Evolutionary conservation across 2,329 filamentous ascomycete genomes (phyloP).

Genomic region (Hirsutella rhossiliensis): DNA sequence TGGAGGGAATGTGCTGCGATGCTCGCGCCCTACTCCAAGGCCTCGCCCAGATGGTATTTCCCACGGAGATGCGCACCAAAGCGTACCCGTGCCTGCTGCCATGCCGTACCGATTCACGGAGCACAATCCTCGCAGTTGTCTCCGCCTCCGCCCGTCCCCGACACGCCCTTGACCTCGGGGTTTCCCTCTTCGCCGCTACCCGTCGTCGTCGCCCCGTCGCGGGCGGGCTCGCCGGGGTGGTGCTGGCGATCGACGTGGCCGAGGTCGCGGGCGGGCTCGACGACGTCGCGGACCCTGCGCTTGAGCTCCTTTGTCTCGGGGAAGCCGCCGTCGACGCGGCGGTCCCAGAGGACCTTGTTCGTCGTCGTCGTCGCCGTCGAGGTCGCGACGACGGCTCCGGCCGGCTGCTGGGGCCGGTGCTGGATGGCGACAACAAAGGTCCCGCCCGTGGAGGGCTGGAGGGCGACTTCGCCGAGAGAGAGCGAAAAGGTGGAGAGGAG

Average conservation of each 20-base stretch:
- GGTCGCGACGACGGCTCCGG: not conserved
- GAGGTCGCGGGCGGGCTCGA: constrained; percentile 65
- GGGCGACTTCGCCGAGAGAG: constrained; percentile 72
- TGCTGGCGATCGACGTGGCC: constrained; percentile 64
- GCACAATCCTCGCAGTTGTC: constrained; percentile 15
- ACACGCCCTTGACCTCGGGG: not conserved
- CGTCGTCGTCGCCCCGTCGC: too few species aligned
- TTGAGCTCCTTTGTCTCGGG: constrained; percentile 91
- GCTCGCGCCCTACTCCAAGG: too few species aligned
- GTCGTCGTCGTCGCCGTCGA: not conserved
- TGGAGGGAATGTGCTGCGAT: too few species aligned
- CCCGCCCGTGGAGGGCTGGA: constrained; percentile 77
- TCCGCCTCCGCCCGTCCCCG: not conserved
- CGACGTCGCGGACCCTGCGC: constrained; percentile 66
- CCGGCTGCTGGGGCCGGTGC: constrained; percentile 5
- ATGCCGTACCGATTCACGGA: not conserved
- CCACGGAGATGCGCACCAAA: too few species aligned
- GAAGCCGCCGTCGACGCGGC: constrained; percentile 78
- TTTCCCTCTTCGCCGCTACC: too few species aligned
- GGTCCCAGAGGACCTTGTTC: constrained; percentile 58
- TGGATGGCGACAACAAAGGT: constrained; percentile 63
- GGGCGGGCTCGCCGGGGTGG: not conserved
- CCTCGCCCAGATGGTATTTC: too few species aligned
- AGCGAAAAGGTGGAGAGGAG: constrained; percentile 86
- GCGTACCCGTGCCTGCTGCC: too few species aligned